These are phyloP conservation scores for Suhomyces kilbournensis DNA, from an alignment of 805 yeast genomes.

Conservation along the genomic window DNA sequence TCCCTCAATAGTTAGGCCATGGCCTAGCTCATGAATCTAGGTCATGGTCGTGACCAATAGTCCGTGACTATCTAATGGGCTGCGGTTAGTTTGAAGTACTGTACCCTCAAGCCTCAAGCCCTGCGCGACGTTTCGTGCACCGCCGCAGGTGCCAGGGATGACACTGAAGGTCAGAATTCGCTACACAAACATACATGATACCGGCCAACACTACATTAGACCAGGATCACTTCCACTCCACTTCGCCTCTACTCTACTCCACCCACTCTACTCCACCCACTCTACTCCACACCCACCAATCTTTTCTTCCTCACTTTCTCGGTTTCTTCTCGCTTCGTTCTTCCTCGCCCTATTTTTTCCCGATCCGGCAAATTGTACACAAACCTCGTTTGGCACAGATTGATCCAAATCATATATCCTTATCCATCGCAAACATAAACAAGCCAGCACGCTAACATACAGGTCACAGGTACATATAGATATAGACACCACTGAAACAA, in stretches of 20 bases:
- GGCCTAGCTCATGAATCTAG: too few species aligned
- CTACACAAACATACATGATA: too few species aligned
- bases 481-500: neutral
- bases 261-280: neutral
- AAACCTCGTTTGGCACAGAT: neutral
- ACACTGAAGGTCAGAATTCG: too few species aligned
- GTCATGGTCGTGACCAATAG: too few species aligned
- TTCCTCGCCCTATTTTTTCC: neutral
- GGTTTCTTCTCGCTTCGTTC: neutral
- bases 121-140: too few species aligned
- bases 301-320: neutral
- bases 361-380: neutral
- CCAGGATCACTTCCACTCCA: too few species aligned
- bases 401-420: neutral
- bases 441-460: constrained; percentile 1
- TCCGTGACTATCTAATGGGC: too few species aligned
- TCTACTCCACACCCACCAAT: neutral
- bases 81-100: too few species aligned
- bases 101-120: too few species aligned
- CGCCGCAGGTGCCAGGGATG: too few species aligned
- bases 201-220: too few species aligned
- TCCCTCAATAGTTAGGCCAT: too few species aligned
- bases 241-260: neutral
- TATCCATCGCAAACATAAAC: neutral
- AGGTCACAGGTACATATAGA: neutral